These are phyloP conservation scores for Cnidoscolus chayamansa DNA, from an alignment of 441 rosid species.

Conservation along the genomic window DNA sequence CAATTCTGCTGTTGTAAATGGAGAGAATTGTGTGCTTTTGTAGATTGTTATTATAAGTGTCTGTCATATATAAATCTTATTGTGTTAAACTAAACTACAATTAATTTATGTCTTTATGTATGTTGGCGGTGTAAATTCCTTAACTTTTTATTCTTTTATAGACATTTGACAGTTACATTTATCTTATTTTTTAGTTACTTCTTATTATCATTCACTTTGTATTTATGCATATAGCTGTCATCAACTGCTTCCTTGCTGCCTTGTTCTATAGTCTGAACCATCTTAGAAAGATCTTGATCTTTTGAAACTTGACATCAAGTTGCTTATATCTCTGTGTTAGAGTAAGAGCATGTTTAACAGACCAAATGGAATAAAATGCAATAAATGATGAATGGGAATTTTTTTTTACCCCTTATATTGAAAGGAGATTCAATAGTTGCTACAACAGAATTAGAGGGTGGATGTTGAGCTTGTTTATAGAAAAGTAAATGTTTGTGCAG, in stretches of 20 bases:
- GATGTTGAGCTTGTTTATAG: neutral
- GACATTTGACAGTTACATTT: neutral
- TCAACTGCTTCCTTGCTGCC: neutral
- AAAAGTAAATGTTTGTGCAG: neutral
- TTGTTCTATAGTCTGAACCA: neutral
- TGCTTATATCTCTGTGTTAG: neutral
- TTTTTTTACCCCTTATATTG: neutral
- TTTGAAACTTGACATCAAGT: neutral
- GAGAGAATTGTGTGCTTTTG: constrained; percentile 12
- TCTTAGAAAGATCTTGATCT: neutral
- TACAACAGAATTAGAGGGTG: neutral
- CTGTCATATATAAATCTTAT: neutral
- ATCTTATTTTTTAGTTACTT: neutral
- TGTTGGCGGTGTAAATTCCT: neutral
- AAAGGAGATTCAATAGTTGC: neutral
- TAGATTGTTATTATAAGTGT: neutral
- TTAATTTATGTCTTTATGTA: neutral
- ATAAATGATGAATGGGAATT: neutral
- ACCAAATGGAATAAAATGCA: neutral
- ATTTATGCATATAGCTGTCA: neutral
- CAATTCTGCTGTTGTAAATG: constrained; percentile 20
- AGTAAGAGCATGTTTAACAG: neutral
- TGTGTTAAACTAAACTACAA: neutral
- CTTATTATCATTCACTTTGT: neutral
- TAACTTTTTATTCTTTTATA: neutral